Conservation (phyloP, 2,329 filamentous ascomycete species). For the Monilinia vaccinii-corymbosi region DNA sequence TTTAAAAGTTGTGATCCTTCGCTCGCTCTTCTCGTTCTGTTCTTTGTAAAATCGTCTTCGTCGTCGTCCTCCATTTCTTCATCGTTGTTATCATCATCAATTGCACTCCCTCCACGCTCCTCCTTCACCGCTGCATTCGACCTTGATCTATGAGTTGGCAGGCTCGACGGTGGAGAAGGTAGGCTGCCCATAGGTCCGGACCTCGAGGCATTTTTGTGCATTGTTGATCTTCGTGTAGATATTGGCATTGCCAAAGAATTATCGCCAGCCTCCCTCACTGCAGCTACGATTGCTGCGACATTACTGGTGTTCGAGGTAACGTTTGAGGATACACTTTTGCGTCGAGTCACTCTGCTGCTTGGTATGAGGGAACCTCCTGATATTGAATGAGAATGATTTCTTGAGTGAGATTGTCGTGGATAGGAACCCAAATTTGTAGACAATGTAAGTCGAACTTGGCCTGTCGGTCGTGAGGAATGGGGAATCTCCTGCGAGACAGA, state of each 20-base stretch:
- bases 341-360: slow-evolving; percentile 77
- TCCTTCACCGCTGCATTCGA: slow-evolving; percentile 41
- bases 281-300: slow-evolving; percentile 66
- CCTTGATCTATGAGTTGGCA: slow-evolving; percentile 46
- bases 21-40: slow-evolving; percentile 57
- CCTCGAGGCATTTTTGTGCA: slow-evolving; percentile 54
- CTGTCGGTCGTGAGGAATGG: slow-evolving; percentile 52
- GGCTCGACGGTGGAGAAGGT: slow-evolving; percentile 57
- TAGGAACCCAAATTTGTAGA: slow-evolving; percentile 49
- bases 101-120: slow-evolving; percentile 49
- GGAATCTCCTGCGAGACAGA: slow-evolving; percentile 47
- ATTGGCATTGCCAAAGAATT: slow-evolving; percentile 50
- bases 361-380: slow-evolving; percentile 69
- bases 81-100: slow-evolving; percentile 58
- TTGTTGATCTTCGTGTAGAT: slow-evolving; percentile 54
- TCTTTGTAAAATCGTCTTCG: slow-evolving; percentile 35
- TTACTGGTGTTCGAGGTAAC: slow-evolving; percentile 65
- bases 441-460: slow-evolving; percentile 51
- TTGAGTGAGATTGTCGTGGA: slow-evolving; percentile 36
- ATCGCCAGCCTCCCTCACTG: slow-evolving; percentile 56
- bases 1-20: slow-evolving; percentile 79
- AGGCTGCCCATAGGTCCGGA: slow-evolving; percentile 47
- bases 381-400: slow-evolving; percentile 74
- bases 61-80: slow-evolving; percentile 45
- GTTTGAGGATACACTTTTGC: slow-evolving; percentile 84